phyloP scores from a whole-genome alignment of 495 filamentous ascomycete genomes.

The Podospora tetraspora region DNA sequence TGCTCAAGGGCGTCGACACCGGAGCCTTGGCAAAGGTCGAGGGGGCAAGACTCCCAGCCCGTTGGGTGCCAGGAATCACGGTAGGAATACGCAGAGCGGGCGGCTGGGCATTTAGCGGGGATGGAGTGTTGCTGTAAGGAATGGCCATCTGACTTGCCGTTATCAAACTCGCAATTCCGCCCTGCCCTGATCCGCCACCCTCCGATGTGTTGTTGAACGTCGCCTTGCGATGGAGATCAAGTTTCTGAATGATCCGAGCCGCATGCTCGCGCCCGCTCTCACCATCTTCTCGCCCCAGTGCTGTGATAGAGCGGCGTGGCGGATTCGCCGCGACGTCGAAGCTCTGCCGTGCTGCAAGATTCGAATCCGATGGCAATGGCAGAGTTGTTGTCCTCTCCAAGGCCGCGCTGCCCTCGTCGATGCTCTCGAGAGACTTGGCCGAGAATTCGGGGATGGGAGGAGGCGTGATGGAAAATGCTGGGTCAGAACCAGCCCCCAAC shows the following conservation, averaged over 20 bases:
- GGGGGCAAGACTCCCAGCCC: conserved; percentile 68
- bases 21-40: conserved; percentile 79
- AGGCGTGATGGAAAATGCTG: conserved; percentile 87
- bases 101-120: conserved; percentile 22
- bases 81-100: conserved; percentile 19
- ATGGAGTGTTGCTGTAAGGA: conserved; percentile 42
- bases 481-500: conserved; percentile 60
- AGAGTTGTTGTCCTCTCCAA: conserved; percentile 60
- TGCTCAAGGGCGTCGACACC: conserved; percentile 80
- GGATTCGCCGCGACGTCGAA: conserved; percentile 57
- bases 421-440: conserved; percentile 64
- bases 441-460: conserved; percentile 85
- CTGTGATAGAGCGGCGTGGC: conserved; percentile 45
- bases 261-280: conserved; percentile 70
- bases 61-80: conserved; percentile 28
- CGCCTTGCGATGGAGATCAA: conserved; percentile 82
- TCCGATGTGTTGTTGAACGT: conserved; percentile 46
- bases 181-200: conserved; percentile 35
- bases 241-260: conserved; percentile 82
- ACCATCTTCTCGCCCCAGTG: conserved; percentile 50
- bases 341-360: conserved; percentile 54
- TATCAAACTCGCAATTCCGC: conserved; percentile 83
- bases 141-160: conserved; percentile 78
- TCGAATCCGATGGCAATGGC: conserved; percentile 48
- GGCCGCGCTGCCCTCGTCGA: conserved; percentile 46